Evolutionary conservation across 352 stramenopile genomes (phyloP).

Genomic region (Thraustochytrium striatum): DNA sequence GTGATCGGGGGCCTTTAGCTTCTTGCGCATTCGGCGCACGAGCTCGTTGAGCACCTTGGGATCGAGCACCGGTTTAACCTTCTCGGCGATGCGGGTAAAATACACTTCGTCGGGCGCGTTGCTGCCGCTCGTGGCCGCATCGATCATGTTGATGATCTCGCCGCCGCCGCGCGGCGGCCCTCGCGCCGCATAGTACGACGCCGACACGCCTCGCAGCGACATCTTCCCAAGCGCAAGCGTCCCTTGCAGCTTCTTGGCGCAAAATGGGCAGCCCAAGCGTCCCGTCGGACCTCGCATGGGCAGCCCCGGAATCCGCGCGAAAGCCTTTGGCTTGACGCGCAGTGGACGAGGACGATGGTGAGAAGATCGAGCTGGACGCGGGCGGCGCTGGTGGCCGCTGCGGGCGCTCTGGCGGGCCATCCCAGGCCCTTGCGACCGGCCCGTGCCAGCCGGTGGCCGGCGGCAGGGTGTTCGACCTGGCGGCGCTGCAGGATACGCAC

Average conservation of each 20-base stretch:
- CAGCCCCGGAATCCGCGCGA: not conserved
- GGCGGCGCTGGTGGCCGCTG: not conserved
- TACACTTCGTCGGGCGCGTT: not conserved
- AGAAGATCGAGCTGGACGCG: not conserved
- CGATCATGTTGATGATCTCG: not conserved
- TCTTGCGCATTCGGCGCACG: conserved; percentile 28
- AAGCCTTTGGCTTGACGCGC: not conserved
- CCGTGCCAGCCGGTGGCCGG: not conserved
- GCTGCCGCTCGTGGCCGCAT: not conserved
- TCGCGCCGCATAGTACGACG: not conserved
- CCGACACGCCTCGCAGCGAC: not conserved
- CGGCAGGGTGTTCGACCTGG: not conserved
- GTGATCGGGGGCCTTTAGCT: conserved; percentile 31
- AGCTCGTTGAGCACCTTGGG: conserved; percentile 6
- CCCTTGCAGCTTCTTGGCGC: too few relatives aligned
- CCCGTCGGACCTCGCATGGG: too few relatives aligned
- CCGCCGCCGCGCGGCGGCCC: not conserved
- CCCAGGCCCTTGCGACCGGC: not conserved
- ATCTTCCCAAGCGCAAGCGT: not conserved
- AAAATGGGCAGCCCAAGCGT: too few relatives aligned
- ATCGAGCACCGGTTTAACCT: not conserved
- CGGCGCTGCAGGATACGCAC: not conserved
- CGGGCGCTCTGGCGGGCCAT: not conserved
- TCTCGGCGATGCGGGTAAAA: not conserved
- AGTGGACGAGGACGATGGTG: not conserved